Percentiles rank a stretch among this genome's conserved stretches.
phyloP scores from a whole-genome alignment of 2,329 filamentous ascomycete species.

The Proliferodiscus dingleyae region DNA sequence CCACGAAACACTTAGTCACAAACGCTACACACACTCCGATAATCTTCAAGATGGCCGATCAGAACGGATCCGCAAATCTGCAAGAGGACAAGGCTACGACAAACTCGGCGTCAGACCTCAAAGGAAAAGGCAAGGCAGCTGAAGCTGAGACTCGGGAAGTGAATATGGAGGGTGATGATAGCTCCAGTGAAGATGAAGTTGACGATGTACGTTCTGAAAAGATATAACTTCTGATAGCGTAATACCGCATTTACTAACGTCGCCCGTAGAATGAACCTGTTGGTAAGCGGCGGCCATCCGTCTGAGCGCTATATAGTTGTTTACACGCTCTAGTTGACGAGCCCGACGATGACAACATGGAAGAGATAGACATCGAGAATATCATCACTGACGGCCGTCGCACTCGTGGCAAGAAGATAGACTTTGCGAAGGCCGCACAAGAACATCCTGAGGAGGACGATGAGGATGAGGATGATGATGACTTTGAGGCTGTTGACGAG shows the following conservation, averaged over 20 bases:
- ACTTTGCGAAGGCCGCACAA: conserved; percentile 86
- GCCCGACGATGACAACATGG: conserved; percentile 75
- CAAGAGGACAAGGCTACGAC: conserved; percentile 34
- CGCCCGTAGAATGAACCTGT: conserved; percentile 17
- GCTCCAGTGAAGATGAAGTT: conserved; percentile 62
- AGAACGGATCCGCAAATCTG: conserved; percentile 38
- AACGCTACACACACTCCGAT: no score
- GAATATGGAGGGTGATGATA: conserved; percentile 70
- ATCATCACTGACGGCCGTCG: conserved; percentile 75
- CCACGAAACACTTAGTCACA: no score
- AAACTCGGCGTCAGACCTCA: conserved; percentile 48
- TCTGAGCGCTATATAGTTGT: conserved; percentile 15
- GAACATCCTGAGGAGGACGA: conserved; percentile 71
- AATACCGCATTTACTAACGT: conserved; percentile 8
- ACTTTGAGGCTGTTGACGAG: conserved; percentile 58
- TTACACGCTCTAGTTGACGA: conserved; percentile 49
- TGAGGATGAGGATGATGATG: conserved; percentile 68
- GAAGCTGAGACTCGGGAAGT: conserved; percentile 49
- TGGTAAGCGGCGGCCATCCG: conserved; percentile 21
- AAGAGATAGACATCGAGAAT: conserved; percentile 87
- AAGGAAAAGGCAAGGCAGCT: conserved; percentile 83
- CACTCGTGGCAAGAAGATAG: conserved; percentile 87
- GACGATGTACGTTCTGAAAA: conserved; percentile 47
- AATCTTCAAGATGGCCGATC: conserved; percentile 37
- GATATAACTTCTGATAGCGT: neutral